Percentiles rank a stretch among this genome's conserved stretches.
Conservation (phyloP, 257 asterid species). For the Plantago major region DNA sequence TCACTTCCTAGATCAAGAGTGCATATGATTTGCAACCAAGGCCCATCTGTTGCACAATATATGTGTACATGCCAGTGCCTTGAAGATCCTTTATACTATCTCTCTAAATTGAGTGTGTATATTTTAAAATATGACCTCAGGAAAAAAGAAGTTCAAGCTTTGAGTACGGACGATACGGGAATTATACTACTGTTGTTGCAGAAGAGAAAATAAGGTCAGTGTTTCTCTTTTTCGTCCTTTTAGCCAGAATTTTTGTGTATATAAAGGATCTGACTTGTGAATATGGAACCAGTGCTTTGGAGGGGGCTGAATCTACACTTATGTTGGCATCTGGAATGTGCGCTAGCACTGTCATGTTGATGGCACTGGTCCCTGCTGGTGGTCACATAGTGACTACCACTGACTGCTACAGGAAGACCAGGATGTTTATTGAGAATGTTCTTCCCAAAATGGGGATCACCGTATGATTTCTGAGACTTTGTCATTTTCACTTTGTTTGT, state of each 20-base stretch:
- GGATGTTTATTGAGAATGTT: conserved; percentile 76
- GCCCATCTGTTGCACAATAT: too few species aligned
- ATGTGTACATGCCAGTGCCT: too few species aligned
- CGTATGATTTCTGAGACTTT: conserved; percentile 36
- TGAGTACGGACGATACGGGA: conserved; percentile 93
- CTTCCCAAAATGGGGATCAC: conserved; percentile 88
- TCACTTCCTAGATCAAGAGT: neutral
- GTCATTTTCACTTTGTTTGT: neutral
- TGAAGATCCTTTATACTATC: too few species aligned
- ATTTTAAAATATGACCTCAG: conserved; percentile 29
- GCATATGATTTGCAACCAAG: too few species aligned
- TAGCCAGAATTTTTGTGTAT: conserved; percentile 8
- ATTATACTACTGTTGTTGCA: conserved; percentile 73
- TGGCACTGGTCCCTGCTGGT: conserved; percentile 92
- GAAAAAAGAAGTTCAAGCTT: conserved; percentile 76
- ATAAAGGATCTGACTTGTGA: conserved; percentile 15
- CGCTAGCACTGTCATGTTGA: conserved; percentile 73
- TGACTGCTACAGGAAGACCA: conserved; percentile 86
- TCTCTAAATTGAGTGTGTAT: neutral
- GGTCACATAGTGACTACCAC: conserved; percentile 92
- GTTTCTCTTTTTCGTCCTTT: conserved; percentile 7
- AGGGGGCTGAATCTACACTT: conserved; percentile 88
- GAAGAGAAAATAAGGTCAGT: conserved; percentile 85
- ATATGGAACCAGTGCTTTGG: conserved; percentile 69
- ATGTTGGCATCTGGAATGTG: conserved; percentile 92